These are phyloP conservation scores for Yamadazyma takamatsuzukensis DNA, from an alignment of 805 yeast species.

Conservation along the genomic window DNA sequence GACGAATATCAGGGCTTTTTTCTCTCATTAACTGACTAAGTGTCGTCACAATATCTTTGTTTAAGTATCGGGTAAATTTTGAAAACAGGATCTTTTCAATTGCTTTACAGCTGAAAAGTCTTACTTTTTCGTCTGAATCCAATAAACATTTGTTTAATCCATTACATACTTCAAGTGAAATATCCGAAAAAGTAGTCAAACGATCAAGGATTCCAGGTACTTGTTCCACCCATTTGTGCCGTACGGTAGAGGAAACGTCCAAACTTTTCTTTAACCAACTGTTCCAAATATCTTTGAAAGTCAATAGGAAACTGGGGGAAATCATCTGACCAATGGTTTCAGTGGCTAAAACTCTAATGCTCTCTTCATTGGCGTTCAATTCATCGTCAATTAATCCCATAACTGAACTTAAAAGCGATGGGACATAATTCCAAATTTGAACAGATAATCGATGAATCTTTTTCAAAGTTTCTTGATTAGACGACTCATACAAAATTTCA, in stretches of 20 bases:
- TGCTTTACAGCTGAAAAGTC: conserved; percentile 56
- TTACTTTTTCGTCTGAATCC: conserved; percentile 72
- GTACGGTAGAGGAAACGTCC: conserved; percentile 62
- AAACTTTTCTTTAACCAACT: conserved; percentile 74
- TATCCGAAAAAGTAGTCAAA: conserved; percentile 45
- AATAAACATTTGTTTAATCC: conserved; percentile 67
- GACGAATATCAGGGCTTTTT: conserved; percentile 61
- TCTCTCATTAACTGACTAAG: conserved; percentile 69
- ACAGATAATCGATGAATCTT: conserved; percentile 62
- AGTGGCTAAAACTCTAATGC: conserved; percentile 65
- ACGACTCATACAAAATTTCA: conserved; percentile 60
- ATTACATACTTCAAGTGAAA: conserved; percentile 33
- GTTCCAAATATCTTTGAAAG: conserved; percentile 58
- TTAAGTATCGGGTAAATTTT: conserved; percentile 48
- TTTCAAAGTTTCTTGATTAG: conserved; percentile 41
- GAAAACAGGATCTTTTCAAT: conserved; percentile 45
- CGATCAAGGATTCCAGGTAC: conserved; percentile 43
- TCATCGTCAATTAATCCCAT: conserved; percentile 81
- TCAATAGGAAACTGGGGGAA: conserved; percentile 41
- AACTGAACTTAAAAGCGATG: conserved; percentile 68
- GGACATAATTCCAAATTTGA: conserved; percentile 74
- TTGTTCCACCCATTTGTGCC: conserved; percentile 68
- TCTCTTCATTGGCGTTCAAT: conserved; percentile 64
- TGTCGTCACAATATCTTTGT: conserved; percentile 46
- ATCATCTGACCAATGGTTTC: conserved; percentile 68